These are phyloP conservation scores for Kwoniella newhampshirensis DNA, from an alignment of 768 basidiomycete species.

Conservation along the genomic window DNA sequence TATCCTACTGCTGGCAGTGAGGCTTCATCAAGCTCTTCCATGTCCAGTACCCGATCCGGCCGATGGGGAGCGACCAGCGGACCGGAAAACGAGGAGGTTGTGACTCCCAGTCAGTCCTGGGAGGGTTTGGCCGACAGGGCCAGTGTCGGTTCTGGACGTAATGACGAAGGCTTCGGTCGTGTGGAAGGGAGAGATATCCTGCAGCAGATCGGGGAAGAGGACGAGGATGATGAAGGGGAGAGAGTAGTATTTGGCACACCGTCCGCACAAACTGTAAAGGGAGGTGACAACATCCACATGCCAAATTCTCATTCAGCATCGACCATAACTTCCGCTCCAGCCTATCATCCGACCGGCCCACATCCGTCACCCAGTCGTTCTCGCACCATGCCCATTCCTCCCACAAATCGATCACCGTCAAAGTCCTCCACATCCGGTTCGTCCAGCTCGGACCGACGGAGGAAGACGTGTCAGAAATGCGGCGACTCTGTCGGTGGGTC, in stretches of 20 bases:
- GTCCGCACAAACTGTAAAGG: conserved; percentile 5
- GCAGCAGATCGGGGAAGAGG: conserved; percentile 41
- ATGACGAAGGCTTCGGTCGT: background rate
- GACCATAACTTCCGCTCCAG: conserved; percentile 17
- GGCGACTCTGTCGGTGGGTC: conserved; percentile 65
- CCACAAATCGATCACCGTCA: conserved; percentile 4
- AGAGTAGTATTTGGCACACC: conserved; percentile 32
- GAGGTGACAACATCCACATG: background rate
- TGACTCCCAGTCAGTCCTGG: conserved; percentile 41
- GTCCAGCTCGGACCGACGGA: conserved; percentile 12
- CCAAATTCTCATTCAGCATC: conserved; percentile 16
- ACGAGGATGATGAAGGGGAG: conserved; percentile 43
- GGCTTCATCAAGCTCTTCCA: conserved; percentile 25
- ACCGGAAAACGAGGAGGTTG: conserved; percentile 41
- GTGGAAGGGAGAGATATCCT: conserved; percentile 24
- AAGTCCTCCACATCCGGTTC: conserved; percentile 5
- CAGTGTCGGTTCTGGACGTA: background rate
- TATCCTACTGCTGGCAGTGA: conserved; percentile 27
- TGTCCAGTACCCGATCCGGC: conserved; percentile 23
- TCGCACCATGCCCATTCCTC: background rate
- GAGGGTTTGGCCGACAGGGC: conserved; percentile 41
- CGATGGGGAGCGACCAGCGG: conserved; percentile 26
- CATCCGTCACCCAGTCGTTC: conserved; percentile 15
- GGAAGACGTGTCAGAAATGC: conserved; percentile 66
- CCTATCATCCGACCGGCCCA: conserved; percentile 17